phyloP scores from a whole-genome alignment of 2,329 filamentous ascomycete genomes.

The Calonectria montana region DNA sequence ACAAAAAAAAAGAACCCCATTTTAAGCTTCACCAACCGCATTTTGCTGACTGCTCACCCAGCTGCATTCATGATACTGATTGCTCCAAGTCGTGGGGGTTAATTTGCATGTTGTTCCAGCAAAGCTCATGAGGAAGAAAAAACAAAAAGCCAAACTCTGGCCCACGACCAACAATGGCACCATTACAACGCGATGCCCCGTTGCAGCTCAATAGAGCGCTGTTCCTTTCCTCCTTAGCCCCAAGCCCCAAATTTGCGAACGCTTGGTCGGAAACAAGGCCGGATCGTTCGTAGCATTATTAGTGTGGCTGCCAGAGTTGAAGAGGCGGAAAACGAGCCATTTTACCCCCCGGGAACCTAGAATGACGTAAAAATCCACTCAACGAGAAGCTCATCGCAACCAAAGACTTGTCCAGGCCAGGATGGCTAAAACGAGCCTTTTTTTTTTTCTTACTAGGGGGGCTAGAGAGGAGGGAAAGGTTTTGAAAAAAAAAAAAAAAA shows the following conservation, averaged over 20 bases:
- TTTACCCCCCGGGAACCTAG: background rate
- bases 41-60: background rate
- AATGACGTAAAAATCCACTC: slow-evolving; percentile 23
- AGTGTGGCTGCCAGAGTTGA: background rate
- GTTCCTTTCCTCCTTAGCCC: background rate
- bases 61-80: background rate
- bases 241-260: background rate
- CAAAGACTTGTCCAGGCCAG: background rate
- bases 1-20: too few species aligned
- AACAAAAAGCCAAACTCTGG: too few species aligned
- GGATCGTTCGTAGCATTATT: background rate
- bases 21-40: background rate
- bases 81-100: background rate
- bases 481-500: background rate
- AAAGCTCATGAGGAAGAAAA: too few species aligned
- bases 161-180: too few species aligned
- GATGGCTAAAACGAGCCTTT: background rate
- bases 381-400: background rate
- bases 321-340: background rate
- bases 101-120: too few species aligned
- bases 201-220: background rate
- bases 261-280: background rate
- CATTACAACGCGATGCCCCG: too few species aligned
- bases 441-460: background rate
- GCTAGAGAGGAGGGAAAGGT: background rate